Evolutionary conservation across 2,329 filamentous ascomycete genomes (phyloP), one percentile per base, ranked within the genome.

Genomic region (Claviceps paspali): DNA sequence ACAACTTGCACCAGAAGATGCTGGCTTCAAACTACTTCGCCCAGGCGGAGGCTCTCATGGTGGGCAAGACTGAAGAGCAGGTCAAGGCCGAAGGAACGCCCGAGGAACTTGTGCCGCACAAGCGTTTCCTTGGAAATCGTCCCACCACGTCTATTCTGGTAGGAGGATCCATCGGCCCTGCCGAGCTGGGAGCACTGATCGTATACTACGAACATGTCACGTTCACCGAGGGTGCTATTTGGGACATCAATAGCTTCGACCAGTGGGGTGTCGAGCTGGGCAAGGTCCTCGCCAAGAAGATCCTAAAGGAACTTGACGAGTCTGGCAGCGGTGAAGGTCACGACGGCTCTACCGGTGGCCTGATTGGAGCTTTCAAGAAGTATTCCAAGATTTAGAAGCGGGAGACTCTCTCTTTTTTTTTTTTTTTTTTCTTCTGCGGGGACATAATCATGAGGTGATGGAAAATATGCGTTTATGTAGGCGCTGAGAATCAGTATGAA

Each of bases 231-330:
- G 91, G 91, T 52, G 88, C 87, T 36, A 71, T 98, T 57, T 98
- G 91, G 91, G 93, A 96, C 67, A 94, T 98, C 70, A 98, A 98
- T 76, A 86, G 80, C 54, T 98, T 96, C 57, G 91, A 98, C 66
- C 91, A 98, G 70, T 98, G 91, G 91, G 91, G 91, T 64, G 91
- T 98, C 31, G 91, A 98, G 71, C 69, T 98, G 44, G 91, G 91
- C 60, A 98, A 98, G 79, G 78, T 81, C 29, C 68, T 98, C 47
- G 91, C 91, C 43, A 96, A 88, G 78, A 87, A 85, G 67, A 86
- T 87, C 46, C 79, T 84, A 50, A 61, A 63, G 53, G 91, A 98
- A 70, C 72, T 98, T 41, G 86, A 95, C 47, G 71, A 79, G 55
- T 61, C 71, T n/a, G 82, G 75, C 43, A 76, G 73, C 49, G 77